Conservation (phyloP, 1,139 yeast species). For the Keqinozyma sinolaborantium region DNA sequence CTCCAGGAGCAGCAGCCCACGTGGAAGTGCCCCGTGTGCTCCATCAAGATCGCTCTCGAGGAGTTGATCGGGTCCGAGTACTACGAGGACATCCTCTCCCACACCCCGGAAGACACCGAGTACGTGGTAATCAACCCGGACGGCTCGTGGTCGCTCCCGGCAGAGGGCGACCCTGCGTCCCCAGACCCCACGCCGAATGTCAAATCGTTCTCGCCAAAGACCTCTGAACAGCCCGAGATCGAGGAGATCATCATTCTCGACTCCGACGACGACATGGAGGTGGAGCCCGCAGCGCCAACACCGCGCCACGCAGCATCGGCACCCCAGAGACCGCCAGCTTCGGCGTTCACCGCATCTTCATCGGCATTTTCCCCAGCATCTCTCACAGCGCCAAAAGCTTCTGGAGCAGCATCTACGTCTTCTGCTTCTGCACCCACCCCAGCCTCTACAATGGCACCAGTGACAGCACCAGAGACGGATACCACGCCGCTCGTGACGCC, state of each 20-base stretch:
- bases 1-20: conserved; percentile 61
- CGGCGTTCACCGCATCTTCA: no score
- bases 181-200: neutral
- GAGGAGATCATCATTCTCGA: conserved; percentile 2
- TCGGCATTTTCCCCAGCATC: no score
- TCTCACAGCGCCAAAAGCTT: no score
- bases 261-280: conserved; percentile 1
- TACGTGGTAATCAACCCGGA: conserved; percentile 51
- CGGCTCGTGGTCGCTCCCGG: conserved; percentile 50
- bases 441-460: neutral
- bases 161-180: conserved; percentile 1
- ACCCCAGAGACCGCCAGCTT: neutral
- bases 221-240: no score
- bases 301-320: no score
- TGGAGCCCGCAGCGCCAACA: neutral
- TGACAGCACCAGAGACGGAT: neutral
- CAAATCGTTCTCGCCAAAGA: conserved; percentile 2
- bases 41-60: conserved; percentile 34
- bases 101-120: conserved; percentile 46
- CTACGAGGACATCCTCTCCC: conserved; percentile 46
- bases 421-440: neutral
- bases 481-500: neutral
- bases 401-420: no score
- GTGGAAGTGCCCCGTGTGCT: conserved; percentile 72
- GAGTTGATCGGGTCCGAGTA: conserved; percentile 63